Percentiles rank a stretch among this genome's conserved stretches.
These are phyloP conservation scores for Xanthoconium separans DNA, from an alignment of 1,284 basidiomycete species.

Conservation along the genomic window DNA sequence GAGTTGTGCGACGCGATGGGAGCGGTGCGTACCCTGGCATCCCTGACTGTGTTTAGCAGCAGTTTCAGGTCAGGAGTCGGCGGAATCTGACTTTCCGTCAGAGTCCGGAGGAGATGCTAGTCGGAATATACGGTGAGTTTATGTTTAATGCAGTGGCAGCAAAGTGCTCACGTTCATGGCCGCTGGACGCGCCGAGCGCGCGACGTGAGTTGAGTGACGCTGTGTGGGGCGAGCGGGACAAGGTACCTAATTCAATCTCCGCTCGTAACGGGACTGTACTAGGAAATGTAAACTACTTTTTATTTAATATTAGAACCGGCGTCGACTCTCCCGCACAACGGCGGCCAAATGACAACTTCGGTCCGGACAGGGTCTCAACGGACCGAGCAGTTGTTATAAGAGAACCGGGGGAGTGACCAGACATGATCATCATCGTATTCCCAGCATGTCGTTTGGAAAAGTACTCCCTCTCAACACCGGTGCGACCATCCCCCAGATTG, in stretches of 20 bases:
- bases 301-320: too few species aligned
- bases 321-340: not conserved
- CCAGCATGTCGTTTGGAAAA: conserved; percentile 59
- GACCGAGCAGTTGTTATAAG: conserved; percentile 13
- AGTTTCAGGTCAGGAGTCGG: conserved; percentile 64
- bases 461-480: conserved; percentile 53
- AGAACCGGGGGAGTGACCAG: not conserved
- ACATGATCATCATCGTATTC: not conserved
- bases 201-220: conserved; percentile 28
- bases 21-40: conserved; percentile 56
- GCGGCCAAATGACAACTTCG: too few species aligned
- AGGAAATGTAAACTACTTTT: too few species aligned
- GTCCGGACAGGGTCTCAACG: not conserved
- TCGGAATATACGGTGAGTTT: conserved; percentile 12
- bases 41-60: conserved; percentile 72
- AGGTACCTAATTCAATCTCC: conserved; percentile 38
- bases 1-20: conserved; percentile 2
- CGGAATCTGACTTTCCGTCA: conserved; percentile 66
- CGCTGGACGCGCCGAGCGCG: conserved; percentile 30
- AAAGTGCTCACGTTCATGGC: conserved; percentile 23
- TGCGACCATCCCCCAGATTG: conserved; percentile 64
- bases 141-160: not conserved
- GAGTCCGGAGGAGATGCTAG: conserved; percentile 75
- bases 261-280: conserved; percentile 21
- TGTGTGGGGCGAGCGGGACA: conserved; percentile 33